Evolutionary conservation across 1,139 yeast species (phyloP), one percentile per base, ranked within the genome.

Genomic region (Yamadazyma pseudoaaseri): DNA sequence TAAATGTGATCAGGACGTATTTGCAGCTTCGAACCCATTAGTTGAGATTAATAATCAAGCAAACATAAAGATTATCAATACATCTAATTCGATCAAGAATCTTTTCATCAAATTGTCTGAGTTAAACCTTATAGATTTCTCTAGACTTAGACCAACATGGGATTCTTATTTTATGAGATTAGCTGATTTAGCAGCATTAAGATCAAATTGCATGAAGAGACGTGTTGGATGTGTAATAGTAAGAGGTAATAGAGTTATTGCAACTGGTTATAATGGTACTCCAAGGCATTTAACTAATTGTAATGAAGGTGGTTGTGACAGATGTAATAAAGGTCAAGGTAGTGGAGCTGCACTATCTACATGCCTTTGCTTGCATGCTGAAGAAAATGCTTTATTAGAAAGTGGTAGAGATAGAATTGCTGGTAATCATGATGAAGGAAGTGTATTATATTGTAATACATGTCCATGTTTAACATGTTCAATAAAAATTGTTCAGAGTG

Each of bases 191-290:
- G 98, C 98, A 0, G 96, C 98, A 0, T 69, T 82, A 34, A 67
- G 99, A 45, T 81, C 95, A 22, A 94, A 92, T 49, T 94, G 98
- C 62, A 94, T 92, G 98, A 94, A 92, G 57, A 70, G 98, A 38
- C 71, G 96, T 39, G 98, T 92, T 1, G 98, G 98, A 0, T 90
- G 97, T 58, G 97, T 94, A 3, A 76, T 92, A 20, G 97, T 87
- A 1, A 73, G 90, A 34, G 94, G 86, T 35, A 79, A 78, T 31
- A 67, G 97, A 35, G 96, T 92, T 22, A 74, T 94, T 20, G 95
- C 98, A 1, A 92, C 98, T 0, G 99, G 98, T 0, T 92, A 94
- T 59, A 92, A 92, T 52, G 98, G 99, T 1, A 92, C 99, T 0
- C 97, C 98, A 9, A 72, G 96, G 26, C 87, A 90, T 40, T 62